These are phyloP conservation scores for Eucalyptus polybractea DNA, from an alignment of 345 rosid genomes.

Conservation along the genomic window DNA sequence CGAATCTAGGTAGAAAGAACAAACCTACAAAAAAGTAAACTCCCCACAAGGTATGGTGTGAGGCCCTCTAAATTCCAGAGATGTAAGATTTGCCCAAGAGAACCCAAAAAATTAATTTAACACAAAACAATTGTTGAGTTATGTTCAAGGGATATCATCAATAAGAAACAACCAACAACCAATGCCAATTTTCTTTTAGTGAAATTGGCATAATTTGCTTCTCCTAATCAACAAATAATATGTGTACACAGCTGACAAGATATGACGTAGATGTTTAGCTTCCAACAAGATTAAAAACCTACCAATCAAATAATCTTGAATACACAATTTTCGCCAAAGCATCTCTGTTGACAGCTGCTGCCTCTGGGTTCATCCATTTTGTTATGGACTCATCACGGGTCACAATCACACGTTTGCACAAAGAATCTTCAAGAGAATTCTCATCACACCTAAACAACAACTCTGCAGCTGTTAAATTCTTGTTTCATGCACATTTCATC, in stretches of 20 bases:
- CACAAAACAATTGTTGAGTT: neutral
- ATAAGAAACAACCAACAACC: neutral
- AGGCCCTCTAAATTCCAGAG: neutral
- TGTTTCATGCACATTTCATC: neutral
- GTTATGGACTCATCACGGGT: constrained; percentile 97
- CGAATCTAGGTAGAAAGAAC: neutral
- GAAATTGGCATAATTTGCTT: neutral
- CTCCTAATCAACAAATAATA: neutral
- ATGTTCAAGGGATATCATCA: neutral
- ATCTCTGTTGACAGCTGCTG: constrained; percentile 84
- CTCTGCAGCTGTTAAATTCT: neutral
- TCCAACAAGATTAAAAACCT: neutral
- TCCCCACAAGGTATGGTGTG: neutral
- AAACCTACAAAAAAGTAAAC: neutral
- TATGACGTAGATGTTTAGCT: neutral
- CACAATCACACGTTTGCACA: constrained; percentile 89
- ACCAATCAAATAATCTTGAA: constrained; percentile 95
- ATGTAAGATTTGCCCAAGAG: neutral
- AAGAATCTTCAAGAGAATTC: constrained; percentile 78
- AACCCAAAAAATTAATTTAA: neutral
- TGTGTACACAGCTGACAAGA: neutral
- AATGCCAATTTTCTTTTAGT: neutral
- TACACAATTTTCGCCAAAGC: constrained; percentile 92
- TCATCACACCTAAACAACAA: constrained; percentile 62
- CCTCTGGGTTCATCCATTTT: constrained; percentile 77